Conservation (phyloP, 1,284 basidiomycete genomes). For the Pyrrhoderma lamaoense region DNA sequence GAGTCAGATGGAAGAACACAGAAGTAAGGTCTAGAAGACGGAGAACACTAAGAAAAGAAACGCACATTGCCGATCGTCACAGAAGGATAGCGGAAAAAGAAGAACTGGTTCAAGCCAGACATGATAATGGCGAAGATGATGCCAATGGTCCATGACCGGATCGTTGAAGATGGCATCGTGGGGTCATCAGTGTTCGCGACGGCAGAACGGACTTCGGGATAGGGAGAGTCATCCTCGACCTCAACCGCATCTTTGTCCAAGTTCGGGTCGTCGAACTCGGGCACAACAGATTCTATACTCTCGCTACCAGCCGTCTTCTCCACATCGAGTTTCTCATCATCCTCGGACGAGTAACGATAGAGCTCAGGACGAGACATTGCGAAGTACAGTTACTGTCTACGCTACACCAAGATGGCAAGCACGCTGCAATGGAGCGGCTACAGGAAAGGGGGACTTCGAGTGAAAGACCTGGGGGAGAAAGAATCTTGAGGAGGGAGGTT, state of each 20-base stretch:
- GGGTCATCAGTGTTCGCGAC: slow-evolving; percentile 31
- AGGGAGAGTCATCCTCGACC: slow-evolving; percentile 41
- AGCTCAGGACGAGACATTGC: slow-evolving; percentile 11
- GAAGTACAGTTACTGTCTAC: neutral
- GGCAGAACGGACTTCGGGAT: slow-evolving; percentile 36
- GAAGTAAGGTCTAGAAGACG: slow-evolving; percentile 18
- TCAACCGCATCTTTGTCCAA: slow-evolving; percentile 21
- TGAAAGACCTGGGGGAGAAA: neutral
- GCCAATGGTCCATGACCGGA: slow-evolving; percentile 36
- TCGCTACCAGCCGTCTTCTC: slow-evolving; percentile 9
- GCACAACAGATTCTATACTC: neutral
- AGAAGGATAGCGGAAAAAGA: slow-evolving; percentile 46
- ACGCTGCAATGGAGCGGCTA: neutral
- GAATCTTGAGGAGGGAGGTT: neutral
- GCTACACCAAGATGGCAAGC: neutral
- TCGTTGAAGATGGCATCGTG: slow-evolving; percentile 28
- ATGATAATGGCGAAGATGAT: slow-evolving; percentile 43
- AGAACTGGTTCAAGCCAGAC: slow-evolving; percentile 52
- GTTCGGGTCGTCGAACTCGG: slow-evolving; percentile 26
- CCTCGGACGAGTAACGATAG: slow-evolving; percentile 9
- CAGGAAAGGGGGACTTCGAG: neutral
- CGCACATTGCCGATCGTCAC: slow-evolving; percentile 35
- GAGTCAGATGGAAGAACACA: slow-evolving; percentile 21
- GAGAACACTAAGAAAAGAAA: slow-evolving; percentile 27
- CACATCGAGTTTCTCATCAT: slow-evolving; percentile 13